Percentiles rank a stretch among this genome's conserved stretches.
These are phyloP conservation scores for Rutstroemia sydowiana DNA, from an alignment of 2,329 filamentous ascomycete species.

Conservation along the genomic window DNA sequence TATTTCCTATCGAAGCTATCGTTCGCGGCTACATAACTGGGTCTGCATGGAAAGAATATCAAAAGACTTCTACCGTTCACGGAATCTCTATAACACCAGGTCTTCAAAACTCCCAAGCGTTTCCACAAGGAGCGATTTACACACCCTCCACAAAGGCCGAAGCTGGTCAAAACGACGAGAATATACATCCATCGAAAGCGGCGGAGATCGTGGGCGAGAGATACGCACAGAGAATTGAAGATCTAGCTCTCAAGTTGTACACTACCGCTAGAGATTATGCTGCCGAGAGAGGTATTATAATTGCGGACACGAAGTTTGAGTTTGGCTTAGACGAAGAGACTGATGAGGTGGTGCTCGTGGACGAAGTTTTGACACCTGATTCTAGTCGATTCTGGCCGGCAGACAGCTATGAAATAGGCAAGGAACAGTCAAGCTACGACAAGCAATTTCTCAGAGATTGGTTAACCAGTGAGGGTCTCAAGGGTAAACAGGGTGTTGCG, in stretches of 20 bases:
- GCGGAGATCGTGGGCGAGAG: conserved; percentile 42
- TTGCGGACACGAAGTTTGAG: conserved; percentile 71
- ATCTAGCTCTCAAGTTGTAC: conserved; percentile 53
- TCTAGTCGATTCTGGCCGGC: conserved; percentile 82
- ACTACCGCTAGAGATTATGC: conserved; percentile 47
- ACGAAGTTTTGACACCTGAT: conserved; percentile 72
- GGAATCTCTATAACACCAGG: conserved; percentile 51
- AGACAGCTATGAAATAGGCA: conserved; percentile 63
- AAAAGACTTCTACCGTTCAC: conserved; percentile 56
- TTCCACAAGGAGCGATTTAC: conserved; percentile 54
- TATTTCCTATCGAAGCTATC: conserved; percentile 64
- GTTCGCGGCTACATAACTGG: conserved; percentile 70
- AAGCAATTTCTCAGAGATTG: conserved; percentile 83
- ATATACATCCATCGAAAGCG: conserved; percentile 54
- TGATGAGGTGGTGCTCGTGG: conserved; percentile 58
- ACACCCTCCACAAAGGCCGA: conserved; percentile 64
- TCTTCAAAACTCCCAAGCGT: conserved; percentile 53
- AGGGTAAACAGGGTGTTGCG: conserved; percentile 62
- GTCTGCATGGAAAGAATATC: conserved; percentile 63
- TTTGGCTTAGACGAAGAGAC: conserved; percentile 56
- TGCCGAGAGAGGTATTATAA: conserved; percentile 55
- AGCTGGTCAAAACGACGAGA: conserved; percentile 60
- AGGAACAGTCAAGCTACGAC: conserved; percentile 76
- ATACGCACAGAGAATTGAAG: conserved; percentile 52
- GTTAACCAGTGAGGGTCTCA: conserved; percentile 64